Conservation (phyloP, 495 filamentous ascomycete genomes). For the Penicillium argentinense region DNA sequence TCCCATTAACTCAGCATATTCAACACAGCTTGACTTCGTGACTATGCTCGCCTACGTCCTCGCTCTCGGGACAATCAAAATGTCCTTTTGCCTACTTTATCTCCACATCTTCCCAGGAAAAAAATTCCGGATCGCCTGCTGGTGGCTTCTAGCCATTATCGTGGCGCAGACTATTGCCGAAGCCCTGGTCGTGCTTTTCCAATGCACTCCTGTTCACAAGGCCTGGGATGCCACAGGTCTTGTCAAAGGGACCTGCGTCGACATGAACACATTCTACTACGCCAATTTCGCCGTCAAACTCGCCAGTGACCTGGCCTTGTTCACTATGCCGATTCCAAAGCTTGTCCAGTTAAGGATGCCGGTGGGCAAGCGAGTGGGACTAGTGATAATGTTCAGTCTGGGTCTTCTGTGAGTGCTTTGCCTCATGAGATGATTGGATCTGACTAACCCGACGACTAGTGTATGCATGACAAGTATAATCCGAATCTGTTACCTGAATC, state of each 20-base stretch:
- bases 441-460: slow-evolving; percentile 6
- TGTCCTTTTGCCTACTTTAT: slow-evolving; percentile 26
- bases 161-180: slow-evolving; percentile 18
- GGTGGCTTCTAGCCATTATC: slow-evolving; percentile 11
- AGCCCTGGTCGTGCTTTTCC: slow-evolving; percentile 20
- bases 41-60: slow-evolving; percentile 20
- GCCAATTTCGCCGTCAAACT: slow-evolving; percentile 25
- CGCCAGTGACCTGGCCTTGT: slow-evolving; percentile 31
- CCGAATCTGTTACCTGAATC: slow-evolving; percentile 19
- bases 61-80: slow-evolving; percentile 21
- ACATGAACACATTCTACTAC: slow-evolving; percentile 19
- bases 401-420: slow-evolving; percentile 30
- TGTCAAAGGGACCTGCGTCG: slow-evolving; percentile 13
- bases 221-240: slow-evolving; percentile 19
- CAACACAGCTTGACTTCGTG: slow-evolving; percentile 19
- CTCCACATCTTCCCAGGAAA: slow-evolving; percentile 9
- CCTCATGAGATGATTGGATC: neutral
- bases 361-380: slow-evolving; percentile 24
- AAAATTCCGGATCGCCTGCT: slow-evolving; percentile 16
- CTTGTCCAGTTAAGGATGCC: slow-evolving; percentile 29
- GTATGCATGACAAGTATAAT: slow-evolving; percentile 23
- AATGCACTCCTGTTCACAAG: slow-evolving; percentile 24
- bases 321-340: slow-evolving; percentile 33
- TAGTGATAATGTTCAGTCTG: slow-evolving; percentile 34
- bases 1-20: slow-evolving; percentile 1